Conservation (phyloP, 2,329 filamentous ascomycete species). For the Thelonectria discophora region DNA sequence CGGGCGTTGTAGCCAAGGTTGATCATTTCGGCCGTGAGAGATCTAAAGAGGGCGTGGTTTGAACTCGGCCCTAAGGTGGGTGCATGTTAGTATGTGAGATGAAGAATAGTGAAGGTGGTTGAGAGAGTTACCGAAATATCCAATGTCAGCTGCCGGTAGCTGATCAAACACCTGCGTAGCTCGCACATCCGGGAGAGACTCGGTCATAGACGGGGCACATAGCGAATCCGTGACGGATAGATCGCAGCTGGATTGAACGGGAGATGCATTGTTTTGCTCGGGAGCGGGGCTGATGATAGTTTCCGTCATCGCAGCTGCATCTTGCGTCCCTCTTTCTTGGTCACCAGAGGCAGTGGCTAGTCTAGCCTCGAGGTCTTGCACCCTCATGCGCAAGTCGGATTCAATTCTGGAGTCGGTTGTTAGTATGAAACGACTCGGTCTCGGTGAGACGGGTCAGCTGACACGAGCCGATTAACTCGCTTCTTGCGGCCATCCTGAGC, state of each 20-base stretch:
- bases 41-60: slow-evolving; percentile 45
- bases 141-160: slow-evolving; percentile 37
- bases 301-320: neutral
- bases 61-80: slow-evolving; percentile 40
- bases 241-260: neutral
- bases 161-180: slow-evolving; percentile 45
- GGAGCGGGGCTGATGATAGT: neutral
- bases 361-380: slow-evolving; percentile 3
- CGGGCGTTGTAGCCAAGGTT: slow-evolving; percentile 35
- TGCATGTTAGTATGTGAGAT: neutral
- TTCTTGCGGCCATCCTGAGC: slow-evolving; percentile 5
- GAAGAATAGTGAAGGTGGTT: too few species aligned
- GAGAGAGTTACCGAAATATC: slow-evolving; percentile 44
- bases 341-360: neutral
- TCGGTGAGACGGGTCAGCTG: neutral
- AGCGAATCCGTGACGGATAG: neutral
- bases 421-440: too few species aligned
- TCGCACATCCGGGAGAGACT: slow-evolving; percentile 40
- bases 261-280: neutral
- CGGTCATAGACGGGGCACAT: slow-evolving; percentile 20
- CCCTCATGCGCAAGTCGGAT: neutral
- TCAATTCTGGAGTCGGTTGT: neutral
- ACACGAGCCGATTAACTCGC: slow-evolving; percentile 6
- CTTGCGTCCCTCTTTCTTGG: neutral
- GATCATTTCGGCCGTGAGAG: slow-evolving; percentile 41